Conservation (phyloP, 2,329 filamentous ascomycete genomes). For the Venturiaceae sp. region DNA sequence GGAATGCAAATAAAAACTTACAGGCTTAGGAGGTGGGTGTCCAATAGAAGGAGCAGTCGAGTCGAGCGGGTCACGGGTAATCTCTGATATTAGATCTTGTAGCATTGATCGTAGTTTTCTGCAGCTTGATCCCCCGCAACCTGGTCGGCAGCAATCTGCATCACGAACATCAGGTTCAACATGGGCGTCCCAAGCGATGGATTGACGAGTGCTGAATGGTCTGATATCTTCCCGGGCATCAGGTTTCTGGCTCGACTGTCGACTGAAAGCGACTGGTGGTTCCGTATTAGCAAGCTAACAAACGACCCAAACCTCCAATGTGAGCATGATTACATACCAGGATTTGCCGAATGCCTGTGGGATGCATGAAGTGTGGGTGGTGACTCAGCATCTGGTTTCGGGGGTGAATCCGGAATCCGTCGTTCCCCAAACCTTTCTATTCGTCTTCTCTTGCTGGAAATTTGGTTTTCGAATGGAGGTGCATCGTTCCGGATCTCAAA, state of each 20-base stretch:
- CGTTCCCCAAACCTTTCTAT: neutral
- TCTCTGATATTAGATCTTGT: conserved; percentile 4
- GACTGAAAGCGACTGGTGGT: neutral
- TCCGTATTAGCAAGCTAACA: neutral
- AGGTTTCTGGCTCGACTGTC: neutral
- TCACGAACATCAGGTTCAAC: neutral
- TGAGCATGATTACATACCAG: neutral
- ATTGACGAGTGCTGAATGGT: neutral
- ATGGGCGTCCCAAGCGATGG: neutral
- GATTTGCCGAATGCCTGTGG: neutral
- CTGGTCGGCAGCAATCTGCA: conserved; percentile 2
- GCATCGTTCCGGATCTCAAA: neutral
- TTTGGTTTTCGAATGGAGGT: neutral
- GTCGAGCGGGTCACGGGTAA: neutral
- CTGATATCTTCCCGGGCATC: neutral
- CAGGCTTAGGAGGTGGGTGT: conserved; percentile 1
- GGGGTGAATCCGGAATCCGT: neutral
- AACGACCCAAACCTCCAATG: neutral
- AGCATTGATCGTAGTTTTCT: conserved; percentile 1
- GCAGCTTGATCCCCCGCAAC: conserved; percentile 3
- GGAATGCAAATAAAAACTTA: neutral
- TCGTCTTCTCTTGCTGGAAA: neutral
- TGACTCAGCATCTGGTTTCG: neutral
- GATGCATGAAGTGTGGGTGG: neutral
- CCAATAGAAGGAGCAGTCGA: neutral